Evolutionary conservation across 352 stramenopile genomes (phyloP).

Genomic region (Peronospora destructor): DNA sequence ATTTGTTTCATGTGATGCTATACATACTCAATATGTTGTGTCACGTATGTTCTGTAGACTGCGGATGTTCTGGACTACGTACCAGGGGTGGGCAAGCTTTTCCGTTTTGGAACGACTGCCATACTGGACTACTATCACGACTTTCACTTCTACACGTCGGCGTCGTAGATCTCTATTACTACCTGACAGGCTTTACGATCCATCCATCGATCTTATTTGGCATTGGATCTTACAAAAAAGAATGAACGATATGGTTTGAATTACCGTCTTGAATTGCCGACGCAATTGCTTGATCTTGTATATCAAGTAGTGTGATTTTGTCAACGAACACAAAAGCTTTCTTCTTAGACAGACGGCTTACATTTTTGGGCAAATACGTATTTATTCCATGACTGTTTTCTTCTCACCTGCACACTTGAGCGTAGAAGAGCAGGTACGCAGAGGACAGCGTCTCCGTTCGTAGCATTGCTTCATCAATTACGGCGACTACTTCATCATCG

Average conservation of each 20-base stretch:
- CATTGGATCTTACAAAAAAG: not conserved
- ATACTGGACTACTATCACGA: constrained; percentile 83
- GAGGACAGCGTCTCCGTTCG: constrained; percentile 43
- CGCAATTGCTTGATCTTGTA: not conserved
- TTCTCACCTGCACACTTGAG: constrained; percentile 18
- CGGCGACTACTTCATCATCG: constrained; percentile 57
- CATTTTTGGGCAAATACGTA: not conserved
- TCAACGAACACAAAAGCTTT: no score
- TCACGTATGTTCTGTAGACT: constrained; percentile 22
- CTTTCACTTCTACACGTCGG: constrained; percentile 85
- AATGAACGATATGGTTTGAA: no score
- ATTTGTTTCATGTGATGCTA: not conserved
- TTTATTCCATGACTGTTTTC: not conserved
- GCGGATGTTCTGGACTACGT: constrained; percentile 58
- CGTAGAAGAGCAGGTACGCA: constrained; percentile 78
- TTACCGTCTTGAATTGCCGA: not conserved
- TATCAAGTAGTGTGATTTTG: no score
- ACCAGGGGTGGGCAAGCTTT: constrained; percentile 59
- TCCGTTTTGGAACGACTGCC: constrained; percentile 60
- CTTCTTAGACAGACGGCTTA: not conserved
- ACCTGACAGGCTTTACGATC: constrained; percentile 1
- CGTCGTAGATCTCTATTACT: constrained; percentile 44
- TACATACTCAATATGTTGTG: constrained; percentile 4
- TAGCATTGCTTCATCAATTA: constrained; percentile 40
- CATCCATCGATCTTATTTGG: not conserved